Evolutionary conservation across 139 green algal species (phyloP).

Genomic region (Micromonas pusilla): DNA sequence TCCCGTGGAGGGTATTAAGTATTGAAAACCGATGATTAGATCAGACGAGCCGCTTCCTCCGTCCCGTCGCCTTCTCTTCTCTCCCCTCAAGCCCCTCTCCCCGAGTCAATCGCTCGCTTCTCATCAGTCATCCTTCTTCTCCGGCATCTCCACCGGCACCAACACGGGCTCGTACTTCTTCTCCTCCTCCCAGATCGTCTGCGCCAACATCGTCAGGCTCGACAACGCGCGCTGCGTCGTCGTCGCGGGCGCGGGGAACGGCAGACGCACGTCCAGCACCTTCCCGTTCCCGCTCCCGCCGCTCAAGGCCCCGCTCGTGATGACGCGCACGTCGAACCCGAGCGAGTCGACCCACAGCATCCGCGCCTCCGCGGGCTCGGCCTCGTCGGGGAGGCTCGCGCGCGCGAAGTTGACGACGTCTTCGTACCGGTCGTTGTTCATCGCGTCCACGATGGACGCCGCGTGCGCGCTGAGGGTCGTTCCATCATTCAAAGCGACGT

Average conservation of each 20-base stretch:
- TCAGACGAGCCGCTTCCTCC: no score
- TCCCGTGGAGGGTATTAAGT: neutral
- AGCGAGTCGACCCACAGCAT: constrained; percentile 81
- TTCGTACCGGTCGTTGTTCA: constrained; percentile 39
- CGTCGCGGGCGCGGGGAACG: constrained; percentile 63
- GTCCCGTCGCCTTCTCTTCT: no score
- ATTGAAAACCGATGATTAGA: no score
- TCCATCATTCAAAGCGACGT: no score
- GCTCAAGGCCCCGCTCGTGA: constrained; percentile 29
- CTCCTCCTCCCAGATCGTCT: constrained; percentile 63
- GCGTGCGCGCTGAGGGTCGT: no score
- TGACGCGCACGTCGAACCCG: constrained; percentile 61
- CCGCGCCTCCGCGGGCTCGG: constrained; percentile 54
- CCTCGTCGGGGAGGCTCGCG: neutral
- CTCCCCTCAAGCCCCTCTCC: no score
- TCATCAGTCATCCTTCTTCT: no score
- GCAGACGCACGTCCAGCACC: constrained; percentile 39
- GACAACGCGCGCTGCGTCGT: constrained; percentile 74
- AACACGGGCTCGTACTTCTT: constrained; percentile 37
- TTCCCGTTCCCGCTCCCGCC: no score
- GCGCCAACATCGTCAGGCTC: constrained; percentile 80
- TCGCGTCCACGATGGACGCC: neutral
- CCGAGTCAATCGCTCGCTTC: neutral
- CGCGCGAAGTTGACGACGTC: constrained; percentile 37
- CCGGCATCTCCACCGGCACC: neutral